phyloP scores from a whole-genome alignment of 495 filamentous ascomycete genomes.

The Darksidea phi region DNA sequence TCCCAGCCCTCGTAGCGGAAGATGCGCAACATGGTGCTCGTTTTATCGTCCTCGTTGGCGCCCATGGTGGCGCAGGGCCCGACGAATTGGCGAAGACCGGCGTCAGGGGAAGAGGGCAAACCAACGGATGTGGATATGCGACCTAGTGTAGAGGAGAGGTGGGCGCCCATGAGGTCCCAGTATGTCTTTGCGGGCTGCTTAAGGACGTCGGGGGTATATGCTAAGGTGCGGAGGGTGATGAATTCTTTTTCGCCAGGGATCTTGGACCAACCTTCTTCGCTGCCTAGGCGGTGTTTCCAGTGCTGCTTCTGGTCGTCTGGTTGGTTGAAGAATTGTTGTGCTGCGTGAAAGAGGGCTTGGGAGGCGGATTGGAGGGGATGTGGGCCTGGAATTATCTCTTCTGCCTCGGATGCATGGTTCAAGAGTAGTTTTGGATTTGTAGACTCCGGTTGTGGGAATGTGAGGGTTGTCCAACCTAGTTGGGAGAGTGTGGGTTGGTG shows the following conservation, averaged over 20 bases:
- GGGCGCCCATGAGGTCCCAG: slow-evolving; percentile 24
- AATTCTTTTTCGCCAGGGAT: slow-evolving; percentile 38
- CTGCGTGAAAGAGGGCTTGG: slow-evolving; percentile 25
- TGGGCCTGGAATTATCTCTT: background rate
- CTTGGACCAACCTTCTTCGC: slow-evolving; percentile 35
- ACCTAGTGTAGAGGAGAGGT: slow-evolving; percentile 17
- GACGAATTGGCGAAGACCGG: slow-evolving; percentile 21
- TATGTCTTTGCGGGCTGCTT: slow-evolving; percentile 25
- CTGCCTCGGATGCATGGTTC: too few relatives aligned
- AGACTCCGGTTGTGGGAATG: slow-evolving; percentile 21
- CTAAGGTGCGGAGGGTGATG: slow-evolving; percentile 34
- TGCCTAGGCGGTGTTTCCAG: slow-evolving; percentile 27
- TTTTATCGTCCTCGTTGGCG: slow-evolving; percentile 17
- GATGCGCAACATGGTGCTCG: slow-evolving; percentile 31
- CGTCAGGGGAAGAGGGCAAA: slow-evolving; percentile 6
- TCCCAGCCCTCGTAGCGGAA: slow-evolving; percentile 35
- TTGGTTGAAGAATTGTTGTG: slow-evolving; percentile 26
- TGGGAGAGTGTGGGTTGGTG: slow-evolving; percentile 21
- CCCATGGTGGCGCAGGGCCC: slow-evolving; percentile 20
- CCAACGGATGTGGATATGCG: slow-evolving; percentile 10
- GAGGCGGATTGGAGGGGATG: slow-evolving; percentile 28
- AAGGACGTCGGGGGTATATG: slow-evolving; percentile 31
- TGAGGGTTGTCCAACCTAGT: slow-evolving; percentile 34
- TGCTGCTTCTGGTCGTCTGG: slow-evolving; percentile 22
- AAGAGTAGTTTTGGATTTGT: background rate